Evolutionary conservation across 2,329 filamentous ascomycete species (phyloP), one percentile per base, ranked within the genome.

Genomic region (Tolypocladium tundrense): DNA sequence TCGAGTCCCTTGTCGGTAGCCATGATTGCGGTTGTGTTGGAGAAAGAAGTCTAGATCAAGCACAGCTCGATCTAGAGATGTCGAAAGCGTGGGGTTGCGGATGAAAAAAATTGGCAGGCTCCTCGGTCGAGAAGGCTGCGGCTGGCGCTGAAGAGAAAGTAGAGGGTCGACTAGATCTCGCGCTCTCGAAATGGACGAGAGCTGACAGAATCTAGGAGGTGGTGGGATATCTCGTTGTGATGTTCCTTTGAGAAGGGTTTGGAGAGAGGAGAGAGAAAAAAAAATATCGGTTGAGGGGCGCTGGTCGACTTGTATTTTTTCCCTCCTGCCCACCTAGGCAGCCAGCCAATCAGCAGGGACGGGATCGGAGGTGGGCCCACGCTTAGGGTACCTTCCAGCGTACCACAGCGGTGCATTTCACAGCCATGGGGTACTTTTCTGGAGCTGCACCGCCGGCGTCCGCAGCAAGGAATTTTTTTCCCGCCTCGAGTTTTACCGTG

Each of bases 1-100:
- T 97, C 92, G 82, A 97, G 91, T 84, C 93, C 93, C 85, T 95
- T 96, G 72, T 91, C 89, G 76, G 88, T 87, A 91, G 92, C 93
- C 93, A 97, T 97, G 85, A 88, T 97, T 93, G 90, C 87, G 87
- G 80, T 82, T 70, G 70, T 71, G 80, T 82, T 70, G 70, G 71
- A 71, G 72, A 73, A 76, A 59, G 62, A 84, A 82, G 72, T 80
- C 81, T 80, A 84, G 83, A 86, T 83, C 88, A 90, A 88, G 86
- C 88, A 76, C 79, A 79, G 86, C 82, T 86, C 88, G 84, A 91
- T 82, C 87, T 85, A 85, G 80, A 78, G 72, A 68, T 67, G 65
- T 72, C 70, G 65, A 69, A 73, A 72, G 71, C 72, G 75, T 66
- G 72, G 71, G 72, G 72, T 66, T 68, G 66, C 62, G 62, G 61